Conservation (phyloP, 768 basidiomycete genomes). For the Tubosaeta brunneosetosa region DNA sequence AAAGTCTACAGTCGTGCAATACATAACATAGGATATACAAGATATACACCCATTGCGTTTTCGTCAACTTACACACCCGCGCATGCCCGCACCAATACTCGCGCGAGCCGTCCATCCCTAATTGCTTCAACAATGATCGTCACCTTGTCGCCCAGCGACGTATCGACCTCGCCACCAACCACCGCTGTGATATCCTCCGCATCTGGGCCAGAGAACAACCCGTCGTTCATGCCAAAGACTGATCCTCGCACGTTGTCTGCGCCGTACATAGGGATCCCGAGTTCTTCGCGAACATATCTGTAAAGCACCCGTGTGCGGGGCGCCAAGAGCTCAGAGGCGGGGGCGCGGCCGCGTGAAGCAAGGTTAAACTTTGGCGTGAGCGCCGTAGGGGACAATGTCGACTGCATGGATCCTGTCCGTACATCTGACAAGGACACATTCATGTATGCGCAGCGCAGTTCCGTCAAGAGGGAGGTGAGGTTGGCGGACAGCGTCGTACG, state of each 20-base stretch:
- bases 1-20: background rate
- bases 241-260: slow-evolving; percentile 62
- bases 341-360: slow-evolving; percentile 51
- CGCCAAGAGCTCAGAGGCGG: slow-evolving; percentile 58
- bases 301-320: slow-evolving; percentile 61
- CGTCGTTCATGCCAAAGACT: slow-evolving; percentile 47
- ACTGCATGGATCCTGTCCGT: slow-evolving; percentile 7
- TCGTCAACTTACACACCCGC: slow-evolving; percentile 13
- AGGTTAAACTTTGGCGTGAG: slow-evolving; percentile 38
- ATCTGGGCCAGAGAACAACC: background rate
- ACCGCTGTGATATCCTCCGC: slow-evolving; percentile 37
- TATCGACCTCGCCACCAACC: slow-evolving; percentile 31
- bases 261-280: slow-evolving; percentile 81
- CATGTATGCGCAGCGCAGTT: slow-evolving; percentile 28
- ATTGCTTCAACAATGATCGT: slow-evolving; percentile 77
- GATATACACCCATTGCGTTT: background rate
- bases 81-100: slow-evolving; percentile 53
- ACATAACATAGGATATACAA: background rate
- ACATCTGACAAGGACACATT: slow-evolving; percentile 21
- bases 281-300: slow-evolving; percentile 63
- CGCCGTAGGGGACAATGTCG: slow-evolving; percentile 13
- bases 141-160: slow-evolving; percentile 66
- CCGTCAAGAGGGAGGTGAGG: slow-evolving; percentile 20
- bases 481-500: slow-evolving; percentile 13
- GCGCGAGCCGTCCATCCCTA: slow-evolving; percentile 64